Percentiles rank a stretch among this genome's conserved stretches.
phyloP scores from a whole-genome alignment of 768 basidiomycete species.

The Pisolithus sp. region DNA sequence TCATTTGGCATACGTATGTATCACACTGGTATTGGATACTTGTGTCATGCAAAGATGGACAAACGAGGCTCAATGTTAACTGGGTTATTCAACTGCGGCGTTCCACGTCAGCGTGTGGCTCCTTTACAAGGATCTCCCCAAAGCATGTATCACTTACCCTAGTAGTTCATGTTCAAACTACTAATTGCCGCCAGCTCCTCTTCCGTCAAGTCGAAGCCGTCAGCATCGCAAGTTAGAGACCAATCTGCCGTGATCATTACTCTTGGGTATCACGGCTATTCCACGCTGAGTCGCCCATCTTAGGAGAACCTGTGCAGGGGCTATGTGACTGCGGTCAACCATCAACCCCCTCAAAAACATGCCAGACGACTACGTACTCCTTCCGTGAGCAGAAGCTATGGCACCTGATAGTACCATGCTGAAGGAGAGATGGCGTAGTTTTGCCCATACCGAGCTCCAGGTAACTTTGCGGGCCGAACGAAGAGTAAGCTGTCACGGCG shows the following conservation, averaged over 20 bases:
- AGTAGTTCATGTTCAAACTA: constrained; percentile 52
- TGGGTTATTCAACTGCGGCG: constrained; percentile 60
- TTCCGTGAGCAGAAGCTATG: constrained; percentile 46
- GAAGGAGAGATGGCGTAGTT: constrained; percentile 44
- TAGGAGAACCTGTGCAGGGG: constrained; percentile 61
- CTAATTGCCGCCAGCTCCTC: constrained; percentile 54
- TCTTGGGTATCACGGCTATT: constrained; percentile 74
- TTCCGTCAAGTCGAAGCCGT: constrained; percentile 45
- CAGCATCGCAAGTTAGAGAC: constrained; percentile 41
- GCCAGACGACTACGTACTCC: constrained; percentile 33
- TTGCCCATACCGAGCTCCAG: constrained; percentile 62
- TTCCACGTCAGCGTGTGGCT: background rate
- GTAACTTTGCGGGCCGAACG: constrained; percentile 49
- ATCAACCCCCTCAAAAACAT: background rate
- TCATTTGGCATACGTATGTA: no score
- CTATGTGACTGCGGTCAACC: constrained; percentile 12
- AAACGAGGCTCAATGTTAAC: constrained; percentile 57
- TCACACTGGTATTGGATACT: no score
- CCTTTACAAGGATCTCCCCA: background rate
- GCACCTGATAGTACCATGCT: constrained; percentile 38
- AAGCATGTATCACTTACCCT: constrained; percentile 39
- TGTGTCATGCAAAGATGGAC: constrained; percentile 59
- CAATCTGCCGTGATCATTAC: constrained; percentile 37
- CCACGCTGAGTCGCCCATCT: constrained; percentile 76
- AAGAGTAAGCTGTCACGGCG: constrained; percentile 51